phyloP scores from a whole-genome alignment of 148 eudicot species.

The Rhododendron kiyosumense region DNA sequence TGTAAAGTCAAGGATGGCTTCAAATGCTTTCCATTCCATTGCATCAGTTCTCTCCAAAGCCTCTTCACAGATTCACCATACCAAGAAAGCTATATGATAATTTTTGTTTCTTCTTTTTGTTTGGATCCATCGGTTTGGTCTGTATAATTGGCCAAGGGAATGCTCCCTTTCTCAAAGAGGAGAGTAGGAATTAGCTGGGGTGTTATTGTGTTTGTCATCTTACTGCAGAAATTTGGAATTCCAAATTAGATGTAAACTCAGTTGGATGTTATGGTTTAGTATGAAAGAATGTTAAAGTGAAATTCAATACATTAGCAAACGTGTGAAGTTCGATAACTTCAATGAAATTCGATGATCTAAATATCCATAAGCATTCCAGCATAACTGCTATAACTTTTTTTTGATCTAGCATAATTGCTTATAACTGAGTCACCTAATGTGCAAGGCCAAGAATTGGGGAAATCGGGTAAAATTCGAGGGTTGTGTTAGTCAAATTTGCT shows the following conservation, averaged over 20 bases:
- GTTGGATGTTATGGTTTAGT: not conserved
- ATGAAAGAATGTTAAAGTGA: not conserved
- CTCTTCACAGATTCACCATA: conserved; percentile 8
- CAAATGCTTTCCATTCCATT: conserved; percentile 41
- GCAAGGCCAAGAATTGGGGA: not conserved
- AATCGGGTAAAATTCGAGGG: not conserved
- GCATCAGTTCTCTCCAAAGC: conserved; percentile 21
- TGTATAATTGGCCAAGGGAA: not conserved
- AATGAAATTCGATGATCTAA: not conserved
- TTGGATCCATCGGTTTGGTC: not conserved
- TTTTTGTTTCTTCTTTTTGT: not conserved
- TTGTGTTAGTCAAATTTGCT: not conserved
- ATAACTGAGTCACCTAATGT: not conserved
- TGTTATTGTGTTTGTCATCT: not conserved
- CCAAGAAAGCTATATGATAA: not conserved
- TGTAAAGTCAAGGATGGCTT: conserved; percentile 42
- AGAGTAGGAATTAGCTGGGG: not conserved
- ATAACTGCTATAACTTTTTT: not conserved
- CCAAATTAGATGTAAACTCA: not conserved
- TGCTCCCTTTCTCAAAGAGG: not conserved
- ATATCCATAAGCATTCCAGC: not conserved
- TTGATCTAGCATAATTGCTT: not conserved
- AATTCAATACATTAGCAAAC: not conserved
- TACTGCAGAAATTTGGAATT: not conserved
- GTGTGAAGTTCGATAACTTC: not conserved